Base-by-base conservation (phyloP, 2,329 filamentous ascomycete genomes). In the Diaporthe sp. region DNA sequence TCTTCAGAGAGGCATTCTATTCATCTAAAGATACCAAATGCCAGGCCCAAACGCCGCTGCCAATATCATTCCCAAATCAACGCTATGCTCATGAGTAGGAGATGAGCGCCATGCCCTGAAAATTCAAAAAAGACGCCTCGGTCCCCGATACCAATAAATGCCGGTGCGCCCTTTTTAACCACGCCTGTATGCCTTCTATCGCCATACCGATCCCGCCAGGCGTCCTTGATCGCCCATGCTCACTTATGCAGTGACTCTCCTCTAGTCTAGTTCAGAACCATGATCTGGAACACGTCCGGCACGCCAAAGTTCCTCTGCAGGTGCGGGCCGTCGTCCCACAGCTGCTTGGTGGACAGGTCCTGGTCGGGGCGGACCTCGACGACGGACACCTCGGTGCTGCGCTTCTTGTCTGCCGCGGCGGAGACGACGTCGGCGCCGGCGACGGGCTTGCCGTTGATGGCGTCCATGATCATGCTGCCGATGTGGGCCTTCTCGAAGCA, bases 261-360 rank as follows among this genome's bases (percentile, higher is more conserved):
- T 9, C 10, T 2, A 3, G 1, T 55, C 72, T 79, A 85, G 78
- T 85, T 85, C 68, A 85, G 42, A 1, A 82, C 79, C 81, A 85
- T 81, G 72, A 85, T 84, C 15, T 80, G 82, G 73, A 85, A 84
- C 0, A 83, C 84, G 79, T 83, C 82, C 1, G 83, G 83, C 74
- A 84, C 58, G 1, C 84, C 84, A 79, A 84, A 84, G 51, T 83
- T 83, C 75, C 82, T 80, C 61, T 81, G 81, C 17, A 80, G 80
- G 46, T 74, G 76, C 46, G 82, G 78, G 76, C 70, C 73, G 34
- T 82, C 80, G 42, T 80, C 71, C 37, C 37, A 65, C 58, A 65
- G 34, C 58, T 73, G 58, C 58, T 65, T 73, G 25, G n/a, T 80
- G 7, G 80, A 80, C 72, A 79, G 80, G 60, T 80, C 79, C 57